Percentiles rank a stretch among this genome's conserved stretches.
phyloP scores from a whole-genome alignment of 495 filamentous ascomycete species.

The Penicillium pulvis region DNA sequence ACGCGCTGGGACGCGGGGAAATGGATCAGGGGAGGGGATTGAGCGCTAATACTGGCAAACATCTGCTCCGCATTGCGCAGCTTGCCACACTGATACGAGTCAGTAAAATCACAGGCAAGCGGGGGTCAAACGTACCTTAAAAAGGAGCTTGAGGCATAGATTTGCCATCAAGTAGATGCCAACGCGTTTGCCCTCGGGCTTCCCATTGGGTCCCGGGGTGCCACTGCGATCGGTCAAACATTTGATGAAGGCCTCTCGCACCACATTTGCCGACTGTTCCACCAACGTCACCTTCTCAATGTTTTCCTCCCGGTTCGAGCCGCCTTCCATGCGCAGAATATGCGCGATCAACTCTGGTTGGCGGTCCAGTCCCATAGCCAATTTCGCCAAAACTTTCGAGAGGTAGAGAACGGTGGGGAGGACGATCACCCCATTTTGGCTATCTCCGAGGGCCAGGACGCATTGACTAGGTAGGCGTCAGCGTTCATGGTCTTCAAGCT shows the following conservation, averaged over 20 bases:
- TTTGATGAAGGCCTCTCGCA: slow-evolving; percentile 87
- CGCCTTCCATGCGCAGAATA: slow-evolving; percentile 52
- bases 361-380: slow-evolving; percentile 79
- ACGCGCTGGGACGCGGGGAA: slow-evolving; percentile 89
- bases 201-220: slow-evolving; percentile 50
- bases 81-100: slow-evolving; percentile 49
- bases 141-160: slow-evolving; percentile 83
- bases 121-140: slow-evolving; percentile 58
- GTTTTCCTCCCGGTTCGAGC: slow-evolving; percentile 53
- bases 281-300: slow-evolving; percentile 72
- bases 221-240: slow-evolving; percentile 82
- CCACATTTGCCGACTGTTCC: slow-evolving; percentile 80
- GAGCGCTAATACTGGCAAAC: slow-evolving; percentile 83
- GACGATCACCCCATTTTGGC: slow-evolving; percentile 74
- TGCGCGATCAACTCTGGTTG: slow-evolving; percentile 68
- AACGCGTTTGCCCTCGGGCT: slow-evolving; percentile 78
- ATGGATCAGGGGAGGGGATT: slow-evolving; percentile 72
- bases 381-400: slow-evolving; percentile 71
- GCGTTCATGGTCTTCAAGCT: not conserved
- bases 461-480: slow-evolving; percentile 54
- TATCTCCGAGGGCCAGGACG: slow-evolving; percentile 77
- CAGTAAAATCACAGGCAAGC: not conserved
- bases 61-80: slow-evolving; percentile 75
- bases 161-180: slow-evolving; percentile 93
- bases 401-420: slow-evolving; percentile 76